These are phyloP conservation scores for Candida anutae DNA, from an alignment of 1,139 yeast genomes.

Conservation along the genomic window DNA sequence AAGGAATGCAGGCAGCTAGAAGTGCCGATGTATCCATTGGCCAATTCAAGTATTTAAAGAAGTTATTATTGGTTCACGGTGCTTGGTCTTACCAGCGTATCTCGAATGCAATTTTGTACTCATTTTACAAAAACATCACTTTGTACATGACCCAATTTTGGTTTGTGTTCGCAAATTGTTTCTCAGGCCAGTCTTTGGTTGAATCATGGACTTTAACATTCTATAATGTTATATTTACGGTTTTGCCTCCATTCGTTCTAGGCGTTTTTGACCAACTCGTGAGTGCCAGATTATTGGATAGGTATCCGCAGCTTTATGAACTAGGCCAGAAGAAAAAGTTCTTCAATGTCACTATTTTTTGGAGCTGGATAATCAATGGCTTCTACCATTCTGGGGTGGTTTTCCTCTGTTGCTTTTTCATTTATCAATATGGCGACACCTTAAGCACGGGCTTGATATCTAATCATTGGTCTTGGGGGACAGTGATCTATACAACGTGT, in stretches of 20 bases:
- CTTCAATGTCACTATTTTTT: constrained; percentile 84
- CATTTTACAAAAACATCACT: constrained; percentile 92
- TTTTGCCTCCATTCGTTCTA: constrained; percentile 88
- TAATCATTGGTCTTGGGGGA: constrained; percentile 96
- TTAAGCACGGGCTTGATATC: constrained; percentile 64
- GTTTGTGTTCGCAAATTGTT: constrained; percentile 89
- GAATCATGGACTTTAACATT: constrained; percentile 98
- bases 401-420: constrained; percentile 63
- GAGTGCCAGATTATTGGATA: constrained; percentile 77
- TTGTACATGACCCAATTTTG: constrained; percentile 97
- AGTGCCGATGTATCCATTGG: constrained; percentile 97
- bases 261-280: constrained; percentile 98
- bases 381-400: constrained; percentile 88
- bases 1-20: constrained; percentile 99
- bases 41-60: constrained; percentile 80
- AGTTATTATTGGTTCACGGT: constrained; percentile 86
- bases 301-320: constrained; percentile 89
- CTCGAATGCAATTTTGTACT: constrained; percentile 84
- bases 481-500: constrained; percentile 81
- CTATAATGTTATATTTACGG: constrained; percentile 93
- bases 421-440: constrained; percentile 63
- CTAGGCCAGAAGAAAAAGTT: constrained; percentile 84
- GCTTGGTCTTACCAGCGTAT: constrained; percentile 96
- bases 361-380: constrained; percentile 97
- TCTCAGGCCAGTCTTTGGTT: constrained; percentile 90